Conservation (phyloP, 1,139 yeast species). For the Eremothecium gossypii region DNA sequence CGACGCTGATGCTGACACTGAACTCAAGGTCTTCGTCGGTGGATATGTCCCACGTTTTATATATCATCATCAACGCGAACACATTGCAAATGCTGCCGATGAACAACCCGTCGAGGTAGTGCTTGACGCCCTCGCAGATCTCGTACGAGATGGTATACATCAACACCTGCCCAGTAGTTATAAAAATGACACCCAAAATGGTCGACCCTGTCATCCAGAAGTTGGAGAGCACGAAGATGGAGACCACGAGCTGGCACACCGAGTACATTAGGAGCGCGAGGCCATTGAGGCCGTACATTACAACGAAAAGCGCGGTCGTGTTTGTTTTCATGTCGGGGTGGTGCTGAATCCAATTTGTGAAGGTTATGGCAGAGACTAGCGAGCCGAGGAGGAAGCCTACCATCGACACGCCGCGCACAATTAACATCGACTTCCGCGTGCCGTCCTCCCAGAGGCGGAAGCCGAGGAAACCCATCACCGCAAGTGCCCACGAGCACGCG, state of each 20-base stretch:
- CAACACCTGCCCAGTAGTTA: constrained; percentile 70
- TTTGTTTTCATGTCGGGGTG: constrained; percentile 28
- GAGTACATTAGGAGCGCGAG: constrained; percentile 53
- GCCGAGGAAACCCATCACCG: constrained; percentile 69
- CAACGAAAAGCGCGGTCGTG: constrained; percentile 58
- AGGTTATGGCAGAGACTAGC: constrained; percentile 59
- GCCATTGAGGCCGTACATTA: constrained; percentile 64
- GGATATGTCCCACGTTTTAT: constrained; percentile 93
- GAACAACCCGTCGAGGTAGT: constrained; percentile 83
- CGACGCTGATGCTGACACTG: constrained; percentile 44
- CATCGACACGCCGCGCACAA: constrained; percentile 41
- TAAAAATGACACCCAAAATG: constrained; percentile 58
- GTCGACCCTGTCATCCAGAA: constrained; percentile 88
- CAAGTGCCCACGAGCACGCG: constrained; percentile 57
- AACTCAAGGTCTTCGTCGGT: constrained; percentile 95
- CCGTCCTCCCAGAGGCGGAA: constrained; percentile 96
- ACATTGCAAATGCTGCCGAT: constrained; percentile 74
- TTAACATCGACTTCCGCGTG: constrained; percentile 52
- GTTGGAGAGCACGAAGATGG: constrained; percentile 58
- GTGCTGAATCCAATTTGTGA: constrained; percentile 52
- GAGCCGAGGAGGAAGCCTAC: constrained; percentile 56
- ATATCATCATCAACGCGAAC: constrained; percentile 85
- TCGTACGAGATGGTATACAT: constrained; percentile 55
- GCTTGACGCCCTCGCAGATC: constrained; percentile 66
- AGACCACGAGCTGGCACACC: constrained; percentile 61